Evolutionary conservation across 2,329 filamentous ascomycete genomes (phyloP), one percentile per base, ranked within the genome.

Genomic region (Alternaria ventricosa): DNA sequence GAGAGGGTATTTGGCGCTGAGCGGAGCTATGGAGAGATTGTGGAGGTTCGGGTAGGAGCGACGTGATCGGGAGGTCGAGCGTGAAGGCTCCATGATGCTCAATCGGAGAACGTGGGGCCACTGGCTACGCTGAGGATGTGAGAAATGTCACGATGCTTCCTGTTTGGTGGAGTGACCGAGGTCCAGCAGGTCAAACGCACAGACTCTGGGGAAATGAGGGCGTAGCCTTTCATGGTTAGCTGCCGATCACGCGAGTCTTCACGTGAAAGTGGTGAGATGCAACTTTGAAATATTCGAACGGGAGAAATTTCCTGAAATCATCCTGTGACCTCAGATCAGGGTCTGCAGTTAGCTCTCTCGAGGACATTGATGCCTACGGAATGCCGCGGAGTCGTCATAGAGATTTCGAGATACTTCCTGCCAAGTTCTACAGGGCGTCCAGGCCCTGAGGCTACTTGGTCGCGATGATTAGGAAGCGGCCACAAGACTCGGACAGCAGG

Each of bases 41-140:
- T 86, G 80, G 56, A 90, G 82, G 65, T 87, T 87, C 53, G 86
- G 86, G 70, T 87, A 86, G 54, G 87, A 89, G 60, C 87, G 87
- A 53, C 85, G 84, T 27, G 75, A 76, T 41, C 69, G 63, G 13
- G 72, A 72, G 3, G 68, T 65, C 1, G 76, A 75, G 33, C 66
- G 69, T 30, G 74, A 58, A 41, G 67, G 28, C 22, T 77, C 75
- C 69, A 75, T 78, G 20, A 44, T 65, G 45, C 12, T 61, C 28
- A 25, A n/a, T 50, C 33, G 43, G 44, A 51, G 8, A 7, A 23
- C 13, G 23, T 41, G 5, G 23, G 27, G 15, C 22, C 18, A 12
- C 43, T 18, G 47, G 41, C 4, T 27, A 13, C 15, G 13, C 7
- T 54, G 36, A 27, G 57, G 45, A 57, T 33, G 25, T 55, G 33